Base-by-base conservation (phyloP, 2,329 filamentous ascomycete genomes). In the Fusarium redolens region DNA sequence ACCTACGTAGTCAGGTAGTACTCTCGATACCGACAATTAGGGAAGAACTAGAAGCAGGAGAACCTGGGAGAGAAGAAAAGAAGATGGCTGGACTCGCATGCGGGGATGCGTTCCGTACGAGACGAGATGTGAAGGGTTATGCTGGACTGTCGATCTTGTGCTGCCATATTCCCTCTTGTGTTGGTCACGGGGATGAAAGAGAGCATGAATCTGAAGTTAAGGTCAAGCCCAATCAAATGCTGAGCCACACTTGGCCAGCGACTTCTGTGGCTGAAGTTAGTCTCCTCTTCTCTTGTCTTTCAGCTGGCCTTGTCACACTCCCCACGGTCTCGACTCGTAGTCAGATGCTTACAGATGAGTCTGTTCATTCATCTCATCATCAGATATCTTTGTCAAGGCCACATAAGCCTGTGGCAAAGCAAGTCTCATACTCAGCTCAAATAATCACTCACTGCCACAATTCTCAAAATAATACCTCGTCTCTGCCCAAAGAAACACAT, bases 251-350 rank as follows among this genome's bases (percentile, higher is more conserved):
- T 60, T 45, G 28, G 33, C 59, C 43, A 52, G 44, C 66, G 38
- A 54, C 43, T 59, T 20, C 8, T 70, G 68, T 70, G 66, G 68
- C 66, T 66, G 41, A 37, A 18, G 15, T 18, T 15, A 43, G 10
- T 22, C n/a, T 13, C 31, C 30, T 55, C 38, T 13, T 17, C 35
- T 57, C 54, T 70, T 33, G 48, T 51, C 70, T 71, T 73, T 73
- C 71, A 73, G 71, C 71, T 73, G 67, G 37, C 20, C 40, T 68
- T 68, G 70, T 72, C 69, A 58, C 65, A 58, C 50, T 37, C 28
- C 13, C 17, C 43, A 31, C 22, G 44, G 65, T 44, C 68, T 70
- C 31, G 65, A 57, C 65, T 54, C 56, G 7, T 28, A 56, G 28
- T 61, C 48, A 28, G 22, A 50, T 31, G 45, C 15, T 56, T 37